Evolutionary conservation across 352 stramenopile species (phyloP), one percentile per base, ranked within the genome.

Genomic region (Pythium periplocum): DNA sequence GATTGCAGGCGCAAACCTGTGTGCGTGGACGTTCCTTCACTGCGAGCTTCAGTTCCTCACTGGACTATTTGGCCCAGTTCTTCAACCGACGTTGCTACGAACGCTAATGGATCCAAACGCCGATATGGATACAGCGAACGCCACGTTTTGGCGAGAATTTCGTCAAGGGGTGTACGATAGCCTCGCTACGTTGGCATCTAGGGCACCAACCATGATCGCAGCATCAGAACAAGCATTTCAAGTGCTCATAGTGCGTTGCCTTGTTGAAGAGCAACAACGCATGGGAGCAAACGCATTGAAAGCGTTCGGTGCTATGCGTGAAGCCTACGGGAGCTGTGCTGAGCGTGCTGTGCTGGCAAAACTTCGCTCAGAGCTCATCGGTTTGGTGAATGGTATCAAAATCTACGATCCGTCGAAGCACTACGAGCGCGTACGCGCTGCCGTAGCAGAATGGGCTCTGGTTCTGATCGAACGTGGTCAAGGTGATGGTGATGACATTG

Each of bases 191-290:
- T 52, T 93, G 42, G 69, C 64, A 10, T 55, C 44, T 3, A 56
- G 83, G 40, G 55, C 58, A 12, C 76, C 83, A 0, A 30, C 46
- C 3, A 51, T 86, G 6, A 68, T 90, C 8, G 71, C 67, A 31
- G 52, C 59, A 17, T 83, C 78, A 2, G 73, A 85, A 31, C 72
- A 91, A 48, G 62, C 75, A 5, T 93, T 93, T 34, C 79, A 93
- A 59, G 69, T 86, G n/a, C 45, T 93, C 33, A 62, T 90, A 39
- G 77, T 87, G 40, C 72, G 76, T 35, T 80, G 71, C 45, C 64
- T 90, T 6, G 57, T 69, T 0, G 77, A 88, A 60, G 77, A 88
- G 59, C 68, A 74, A 43, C 52, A 59, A 6, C 62, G 72, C 0
- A 75, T 66, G 36, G 79, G 77, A 35, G 75, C 71, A 4, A 82